A percentile compares a stretch with the other conserved stretches of the same genome.
Conservation (phyloP, 306 rosid genomes). For the Fragaria nilgerrensis region DNA sequence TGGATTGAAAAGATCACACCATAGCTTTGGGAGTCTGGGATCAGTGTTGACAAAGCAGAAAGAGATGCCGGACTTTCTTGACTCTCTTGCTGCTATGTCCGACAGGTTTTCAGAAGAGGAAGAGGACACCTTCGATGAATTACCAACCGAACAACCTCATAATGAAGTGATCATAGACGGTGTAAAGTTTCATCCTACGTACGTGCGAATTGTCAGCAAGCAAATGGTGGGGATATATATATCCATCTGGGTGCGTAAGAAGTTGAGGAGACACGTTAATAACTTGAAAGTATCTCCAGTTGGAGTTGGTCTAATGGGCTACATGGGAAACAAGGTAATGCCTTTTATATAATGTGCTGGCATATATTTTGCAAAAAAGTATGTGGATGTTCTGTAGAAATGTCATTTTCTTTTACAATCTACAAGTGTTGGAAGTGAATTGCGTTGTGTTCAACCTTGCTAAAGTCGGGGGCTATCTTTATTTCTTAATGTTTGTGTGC, state of each 20-base stretch:
- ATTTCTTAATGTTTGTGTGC: background rate
- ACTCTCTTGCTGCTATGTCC: conserved; percentile 45
- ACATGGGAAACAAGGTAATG: conserved; percentile 97
- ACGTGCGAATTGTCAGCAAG: conserved; percentile 87
- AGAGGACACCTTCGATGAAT: conserved; percentile 50
- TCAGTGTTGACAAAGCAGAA: conserved; percentile 43
- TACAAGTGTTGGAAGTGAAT: background rate
- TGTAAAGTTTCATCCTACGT: conserved; percentile 40
- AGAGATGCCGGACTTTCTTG: conserved; percentile 46
- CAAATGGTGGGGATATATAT: conserved; percentile 97
- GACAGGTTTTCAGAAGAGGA: conserved; percentile 44
- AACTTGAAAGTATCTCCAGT: conserved; percentile 85
- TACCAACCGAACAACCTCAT: conserved; percentile 31
- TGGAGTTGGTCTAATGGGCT: conserved; percentile 97
- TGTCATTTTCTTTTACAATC: background rate
- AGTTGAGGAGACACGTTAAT: conserved; percentile 81
- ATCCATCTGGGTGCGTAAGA: conserved; percentile 89
- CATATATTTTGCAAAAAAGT: background rate
- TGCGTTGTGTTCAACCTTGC: background rate
- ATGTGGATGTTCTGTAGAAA: background rate
- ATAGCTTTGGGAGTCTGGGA: conserved; percentile 63
- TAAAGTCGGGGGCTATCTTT: background rate
- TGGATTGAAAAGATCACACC: conserved; percentile 55
- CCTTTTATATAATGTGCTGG: conserved; percentile 11
- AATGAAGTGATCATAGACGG: conserved; percentile 12